Evolutionary conservation across 2,329 filamentous ascomycete genomes (phyloP).

Genomic region (Fusarium longipes): DNA sequence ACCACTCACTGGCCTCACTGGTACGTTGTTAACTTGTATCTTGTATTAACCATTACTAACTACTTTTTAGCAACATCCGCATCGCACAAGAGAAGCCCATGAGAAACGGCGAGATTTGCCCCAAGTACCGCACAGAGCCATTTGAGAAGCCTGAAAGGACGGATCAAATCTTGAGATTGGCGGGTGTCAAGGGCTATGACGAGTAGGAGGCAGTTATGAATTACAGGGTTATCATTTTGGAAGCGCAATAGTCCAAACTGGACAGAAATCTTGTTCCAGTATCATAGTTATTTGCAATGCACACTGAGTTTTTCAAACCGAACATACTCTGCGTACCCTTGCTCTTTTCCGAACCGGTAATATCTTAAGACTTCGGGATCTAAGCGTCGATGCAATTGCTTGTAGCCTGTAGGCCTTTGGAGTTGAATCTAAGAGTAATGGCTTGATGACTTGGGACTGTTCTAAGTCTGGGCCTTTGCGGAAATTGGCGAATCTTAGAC

Average conservation of each 20-base stretch:
- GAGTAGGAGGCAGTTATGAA: not conserved
- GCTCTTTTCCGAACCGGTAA: not conserved
- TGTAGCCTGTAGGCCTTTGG: not conserved
- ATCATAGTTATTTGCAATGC: not conserved
- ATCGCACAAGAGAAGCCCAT: constrained; percentile 39
- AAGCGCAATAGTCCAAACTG: not conserved
- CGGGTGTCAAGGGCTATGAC: constrained; percentile 38
- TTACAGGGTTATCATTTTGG: not conserved
- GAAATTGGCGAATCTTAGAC: not conserved
- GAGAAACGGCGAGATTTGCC: constrained; percentile 36
- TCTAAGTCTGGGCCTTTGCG: not conserved
- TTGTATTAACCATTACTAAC: not conserved
- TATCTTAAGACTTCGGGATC: not conserved
- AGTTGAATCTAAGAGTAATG: not conserved
- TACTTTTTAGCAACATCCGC: constrained; percentile 19
- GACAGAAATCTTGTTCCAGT: not conserved
- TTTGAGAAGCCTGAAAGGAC: constrained; percentile 39
- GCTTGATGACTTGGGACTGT: no score
- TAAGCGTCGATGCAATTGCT: no score
- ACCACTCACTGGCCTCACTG: constrained; percentile 21
- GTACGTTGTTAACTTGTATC: not conserved
- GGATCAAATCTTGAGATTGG: constrained; percentile 31
- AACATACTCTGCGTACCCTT: no score
- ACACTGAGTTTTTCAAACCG: not conserved
- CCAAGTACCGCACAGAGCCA: constrained; percentile 38